A percentile compares a stretch with the other conserved stretches of the same genome.
Evolutionary conservation across 1,284 basidiomycete species (phyloP).

Genomic region (Leccinum pachyderme): DNA sequence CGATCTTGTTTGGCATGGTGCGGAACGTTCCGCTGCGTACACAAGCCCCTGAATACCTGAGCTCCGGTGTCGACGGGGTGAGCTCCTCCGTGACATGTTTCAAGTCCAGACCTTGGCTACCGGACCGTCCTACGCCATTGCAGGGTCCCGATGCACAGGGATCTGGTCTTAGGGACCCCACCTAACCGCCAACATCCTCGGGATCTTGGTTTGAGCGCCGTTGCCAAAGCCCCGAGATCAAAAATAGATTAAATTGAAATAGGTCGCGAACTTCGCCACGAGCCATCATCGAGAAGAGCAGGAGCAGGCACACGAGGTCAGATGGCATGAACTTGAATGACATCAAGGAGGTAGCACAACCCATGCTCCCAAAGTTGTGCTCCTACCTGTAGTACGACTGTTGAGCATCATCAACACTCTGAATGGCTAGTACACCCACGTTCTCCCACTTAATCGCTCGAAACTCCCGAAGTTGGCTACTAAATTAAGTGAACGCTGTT

Average conservation of each 20-base stretch:
- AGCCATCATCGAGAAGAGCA: neutral
- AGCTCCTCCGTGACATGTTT: neutral
- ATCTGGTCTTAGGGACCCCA: neutral
- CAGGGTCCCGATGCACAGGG: neutral
- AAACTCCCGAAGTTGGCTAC: neutral
- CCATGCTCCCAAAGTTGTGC: neutral
- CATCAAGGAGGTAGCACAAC: neutral
- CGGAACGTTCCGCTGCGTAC: neutral
- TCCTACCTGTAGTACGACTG: too few species aligned
- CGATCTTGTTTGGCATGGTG: neutral
- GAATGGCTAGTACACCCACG: neutral
- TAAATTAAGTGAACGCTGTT: neutral
- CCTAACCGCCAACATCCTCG: neutral
- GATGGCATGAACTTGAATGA: neutral
- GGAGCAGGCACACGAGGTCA: neutral
- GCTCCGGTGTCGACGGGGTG: neutral
- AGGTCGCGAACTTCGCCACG: neutral
- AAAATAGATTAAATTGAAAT: neutral
- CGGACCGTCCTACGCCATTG: neutral
- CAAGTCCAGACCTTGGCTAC: neutral
- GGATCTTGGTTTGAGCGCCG: neutral
- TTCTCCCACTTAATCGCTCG: neutral
- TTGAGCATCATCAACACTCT: neutral
- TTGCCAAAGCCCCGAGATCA: neutral
- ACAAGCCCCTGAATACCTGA: neutral